A percentile compares a stretch with the other conserved stretches of the same genome.
Conservation (phyloP, 2,329 filamentous ascomycete species). For the Aspergillus aculeatus region DNA sequence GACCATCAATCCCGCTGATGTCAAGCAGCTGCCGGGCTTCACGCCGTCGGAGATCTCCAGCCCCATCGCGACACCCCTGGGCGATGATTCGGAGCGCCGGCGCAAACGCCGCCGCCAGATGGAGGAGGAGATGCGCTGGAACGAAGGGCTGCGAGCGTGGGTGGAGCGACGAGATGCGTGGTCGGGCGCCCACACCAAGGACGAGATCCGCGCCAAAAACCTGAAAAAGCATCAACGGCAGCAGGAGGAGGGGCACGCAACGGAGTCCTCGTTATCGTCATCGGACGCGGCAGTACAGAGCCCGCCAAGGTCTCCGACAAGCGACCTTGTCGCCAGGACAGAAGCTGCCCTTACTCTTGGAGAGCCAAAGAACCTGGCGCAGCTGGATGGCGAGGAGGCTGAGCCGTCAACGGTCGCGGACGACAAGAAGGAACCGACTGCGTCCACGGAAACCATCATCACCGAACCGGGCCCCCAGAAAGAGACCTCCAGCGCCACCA, state of each 20-base stretch:
- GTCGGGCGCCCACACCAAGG: constrained; percentile 64
- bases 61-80: constrained; percentile 34
- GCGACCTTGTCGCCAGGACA: constrained; percentile 19
- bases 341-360: constrained; percentile 25
- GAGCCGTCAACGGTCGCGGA: constrained; percentile 25
- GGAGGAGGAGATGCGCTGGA: constrained; percentile 70
- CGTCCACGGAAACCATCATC: constrained; percentile 29
- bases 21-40: not conserved
- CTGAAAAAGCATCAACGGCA: constrained; percentile 10
- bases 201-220: constrained; percentile 25
- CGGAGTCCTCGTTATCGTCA: not conserved
- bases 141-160: constrained; percentile 78
- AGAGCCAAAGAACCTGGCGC: not conserved
- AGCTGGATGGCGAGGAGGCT: not conserved
- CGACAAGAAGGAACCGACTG: constrained; percentile 32
- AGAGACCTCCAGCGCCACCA: constrained; percentile 7
- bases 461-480: not conserved
- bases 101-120: constrained; percentile 58
- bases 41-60: constrained; percentile 11
- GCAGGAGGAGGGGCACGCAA: not conserved
- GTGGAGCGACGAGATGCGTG: constrained; percentile 75
- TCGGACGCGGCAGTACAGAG: not conserved
- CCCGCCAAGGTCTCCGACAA: constrained; percentile 2
- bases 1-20: not conserved
- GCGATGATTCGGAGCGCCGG: constrained; percentile 52